Conservation (phyloP, 1,284 basidiomycete species). For the Coniophora puteana region DNA sequence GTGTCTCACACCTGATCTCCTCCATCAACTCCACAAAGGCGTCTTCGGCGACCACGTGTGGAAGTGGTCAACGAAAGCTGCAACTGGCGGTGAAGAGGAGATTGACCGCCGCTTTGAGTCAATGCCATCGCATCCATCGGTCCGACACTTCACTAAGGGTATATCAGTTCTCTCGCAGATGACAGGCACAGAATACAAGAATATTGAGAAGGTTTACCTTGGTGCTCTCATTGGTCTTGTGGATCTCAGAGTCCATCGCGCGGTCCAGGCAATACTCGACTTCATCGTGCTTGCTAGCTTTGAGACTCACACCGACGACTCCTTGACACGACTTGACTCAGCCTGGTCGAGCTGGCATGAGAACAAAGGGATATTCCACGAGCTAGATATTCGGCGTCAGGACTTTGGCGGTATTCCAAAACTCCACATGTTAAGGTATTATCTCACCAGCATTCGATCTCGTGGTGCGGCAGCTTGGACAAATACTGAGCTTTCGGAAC, state of each 20-base stretch:
- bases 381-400: neutral
- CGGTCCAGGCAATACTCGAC: neutral
- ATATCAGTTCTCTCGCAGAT: slow-evolving; percentile 12
- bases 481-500: neutral
- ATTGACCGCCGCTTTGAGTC: slow-evolving; percentile 12
- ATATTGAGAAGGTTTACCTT: neutral
- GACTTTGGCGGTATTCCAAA: neutral
- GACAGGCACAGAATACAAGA: slow-evolving; percentile 9
- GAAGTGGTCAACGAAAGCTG: slow-evolving; percentile 1
- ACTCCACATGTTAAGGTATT: neutral
- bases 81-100: slow-evolving; percentile 6
- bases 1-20: slow-evolving; percentile 23
- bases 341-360: neutral
- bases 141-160: slow-evolving; percentile 15
- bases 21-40: slow-evolving; percentile 31
- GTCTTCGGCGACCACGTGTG: slow-evolving; percentile 22
- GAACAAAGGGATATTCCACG: neutral
- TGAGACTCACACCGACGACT: neutral
- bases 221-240: neutral
- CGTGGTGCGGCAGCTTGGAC: neutral
- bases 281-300: neutral
- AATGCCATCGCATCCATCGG: slow-evolving; percentile 8
- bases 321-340: neutral
- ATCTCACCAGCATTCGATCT: neutral
- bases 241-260: neutral